Base-by-base conservation (phyloP, 495 filamentous ascomycete genomes). In the Penicillium manginii region DNA sequence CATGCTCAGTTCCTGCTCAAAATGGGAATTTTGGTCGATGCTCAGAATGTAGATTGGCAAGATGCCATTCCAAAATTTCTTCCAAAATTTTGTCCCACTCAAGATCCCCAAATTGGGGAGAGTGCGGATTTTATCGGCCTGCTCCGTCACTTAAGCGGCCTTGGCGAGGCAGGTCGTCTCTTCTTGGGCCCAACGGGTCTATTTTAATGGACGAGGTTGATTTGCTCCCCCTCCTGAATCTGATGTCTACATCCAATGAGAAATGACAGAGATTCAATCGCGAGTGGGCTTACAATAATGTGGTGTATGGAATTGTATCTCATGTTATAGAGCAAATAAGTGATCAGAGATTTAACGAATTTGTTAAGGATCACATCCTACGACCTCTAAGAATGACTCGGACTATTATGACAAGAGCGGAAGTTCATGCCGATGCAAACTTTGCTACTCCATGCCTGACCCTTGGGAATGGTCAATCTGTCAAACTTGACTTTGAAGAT, bases 61-160 rank as follows among this genome's bases (percentile, higher is more conserved):
- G 61, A 62, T 21, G 55, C 43, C 4, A 43, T 75, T 11, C 31
- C 42, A 14, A 54, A 61, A 43, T 40, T 66, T 45, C 11, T 74
- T 22, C 65, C 69, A 7, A 50, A 64, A 0, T 75, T 75, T 37
- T 40, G 59, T 19, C 65, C 66, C 6, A 9, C 21, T 2, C 52
- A 50, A 19, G 52, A 69, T 39, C 31, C 48, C 12, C 55, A 50
- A 3, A 61, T 71, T 57, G 55, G 58, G 4, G 21, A 64, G 46
- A 43, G 77, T 54, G 66, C 77, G 0, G 80, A 74, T 4, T 65
- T 84, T 50, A 71, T 81, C 45, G 81, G 82, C 62, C 64, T 68
- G 26, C 65, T 80, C 8, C 75, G 74, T 12, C 82, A 83, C 67
- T 72, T 73, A 29, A 77, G 71, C 12, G 82, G 78, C 3, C 69